A percentile compares a stretch with the other conserved stretches of the same genome.
Conservation (phyloP, 2,329 filamentous ascomycete species). For the Aspergillus pseudotamarii region DNA sequence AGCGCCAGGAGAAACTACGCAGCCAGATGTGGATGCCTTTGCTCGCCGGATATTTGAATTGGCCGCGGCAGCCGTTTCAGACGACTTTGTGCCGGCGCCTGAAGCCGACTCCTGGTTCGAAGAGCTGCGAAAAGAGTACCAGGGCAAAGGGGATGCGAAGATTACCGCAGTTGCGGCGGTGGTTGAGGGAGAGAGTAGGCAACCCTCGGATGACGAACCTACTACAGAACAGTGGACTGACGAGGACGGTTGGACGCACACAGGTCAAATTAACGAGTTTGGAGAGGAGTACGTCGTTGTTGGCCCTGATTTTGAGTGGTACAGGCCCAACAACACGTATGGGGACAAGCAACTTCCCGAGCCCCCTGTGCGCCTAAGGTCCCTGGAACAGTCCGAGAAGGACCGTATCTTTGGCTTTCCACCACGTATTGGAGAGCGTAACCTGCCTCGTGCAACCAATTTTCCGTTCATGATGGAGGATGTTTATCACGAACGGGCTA, state of each 20-base stretch:
- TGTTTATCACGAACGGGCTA: constrained; percentile 24
- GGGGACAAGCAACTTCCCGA: constrained; percentile 27
- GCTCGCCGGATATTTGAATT: constrained; percentile 20
- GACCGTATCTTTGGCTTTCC: constrained; percentile 37
- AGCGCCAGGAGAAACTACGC: background rate
- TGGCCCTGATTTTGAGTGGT: constrained; percentile 26
- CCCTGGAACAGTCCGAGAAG: constrained; percentile 29
- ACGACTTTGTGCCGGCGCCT: constrained; percentile 12
- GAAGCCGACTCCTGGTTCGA: constrained; percentile 20
- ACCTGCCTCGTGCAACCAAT: constrained; percentile 26
- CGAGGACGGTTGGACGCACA: constrained; percentile 33
- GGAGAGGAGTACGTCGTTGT: constrained; percentile 33
- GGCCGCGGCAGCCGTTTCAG: constrained; percentile 18
- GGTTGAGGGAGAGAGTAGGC: constrained; percentile 18
- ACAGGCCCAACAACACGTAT: constrained; percentile 31
- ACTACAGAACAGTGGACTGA: constrained; percentile 29
- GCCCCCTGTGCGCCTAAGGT: constrained; percentile 31
- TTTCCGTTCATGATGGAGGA: constrained; percentile 28
- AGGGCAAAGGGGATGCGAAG: constrained; percentile 10
- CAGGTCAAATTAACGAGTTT: constrained; percentile 31
- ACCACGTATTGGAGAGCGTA: constrained; percentile 33
- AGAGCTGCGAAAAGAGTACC: constrained; percentile 18
- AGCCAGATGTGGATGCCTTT: constrained; percentile 10
- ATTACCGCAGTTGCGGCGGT: background rate
- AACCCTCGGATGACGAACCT: constrained; percentile 16